Percentiles rank a stretch among this genome's conserved stretches.
These are phyloP conservation scores for Amaranthus hypochondriacus DNA, from an alignment of 148 eudicot species.

Conservation along the genomic window DNA sequence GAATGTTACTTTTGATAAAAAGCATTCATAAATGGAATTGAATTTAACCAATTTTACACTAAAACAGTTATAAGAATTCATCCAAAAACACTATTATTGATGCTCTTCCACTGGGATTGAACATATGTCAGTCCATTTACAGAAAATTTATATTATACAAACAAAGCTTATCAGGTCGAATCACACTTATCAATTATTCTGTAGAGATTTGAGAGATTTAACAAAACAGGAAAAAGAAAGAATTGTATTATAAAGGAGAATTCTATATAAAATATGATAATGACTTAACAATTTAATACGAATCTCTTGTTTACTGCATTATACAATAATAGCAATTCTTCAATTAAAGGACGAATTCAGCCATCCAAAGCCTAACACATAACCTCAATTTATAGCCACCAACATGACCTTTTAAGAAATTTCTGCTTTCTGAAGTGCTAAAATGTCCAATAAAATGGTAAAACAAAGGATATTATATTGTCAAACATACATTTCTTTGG, in stretches of 20 bases:
- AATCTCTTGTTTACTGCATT: not conserved
- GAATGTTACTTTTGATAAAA: too few species aligned
- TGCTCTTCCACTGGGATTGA: constrained; percentile 18
- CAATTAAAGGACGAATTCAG: not conserved
- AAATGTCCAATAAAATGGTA: not conserved
- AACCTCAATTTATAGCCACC: not conserved
- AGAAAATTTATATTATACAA: not conserved
- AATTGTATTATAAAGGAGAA: not conserved
- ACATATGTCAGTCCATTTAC: constrained; percentile 3
- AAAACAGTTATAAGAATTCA: not conserved
- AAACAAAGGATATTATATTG: too few species aligned
- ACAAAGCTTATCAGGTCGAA: constrained; percentile 6
- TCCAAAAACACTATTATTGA: constrained; percentile 13
- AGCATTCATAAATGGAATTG: not conserved
- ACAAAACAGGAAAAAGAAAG: not conserved
- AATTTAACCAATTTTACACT: not conserved
- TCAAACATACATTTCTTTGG: too few species aligned
- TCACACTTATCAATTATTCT: constrained; percentile 10
- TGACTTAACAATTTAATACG: constrained; percentile 5
- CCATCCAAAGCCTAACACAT: not conserved
- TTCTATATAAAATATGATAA: not conserved
- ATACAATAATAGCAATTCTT: not conserved
- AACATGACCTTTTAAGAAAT: not conserved
- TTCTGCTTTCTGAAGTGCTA: constrained; percentile 1
- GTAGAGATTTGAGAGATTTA: not conserved